Evolutionary conservation across 495 filamentous ascomycete genomes (phyloP).

Genomic region (Cryomyces minteri): DNA sequence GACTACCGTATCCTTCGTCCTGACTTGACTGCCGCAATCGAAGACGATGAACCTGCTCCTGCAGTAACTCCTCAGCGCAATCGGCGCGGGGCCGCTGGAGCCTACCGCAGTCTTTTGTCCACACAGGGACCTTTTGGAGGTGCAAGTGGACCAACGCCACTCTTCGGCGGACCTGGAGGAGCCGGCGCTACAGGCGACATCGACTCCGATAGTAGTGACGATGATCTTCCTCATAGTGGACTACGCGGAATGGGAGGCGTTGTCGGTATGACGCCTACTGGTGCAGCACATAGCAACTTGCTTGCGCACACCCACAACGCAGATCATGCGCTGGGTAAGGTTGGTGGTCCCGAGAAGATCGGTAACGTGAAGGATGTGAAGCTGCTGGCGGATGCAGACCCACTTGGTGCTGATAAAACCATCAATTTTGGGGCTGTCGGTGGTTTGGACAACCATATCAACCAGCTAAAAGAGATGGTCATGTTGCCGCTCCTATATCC

Average conservation of each 20-base stretch:
- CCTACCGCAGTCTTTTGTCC: constrained; percentile 60
- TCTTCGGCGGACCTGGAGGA: constrained; percentile 63
- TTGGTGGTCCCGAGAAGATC: constrained; percentile 52
- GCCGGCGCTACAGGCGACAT: constrained; percentile 57
- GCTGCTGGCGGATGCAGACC: constrained; percentile 76
- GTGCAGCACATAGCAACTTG: constrained; percentile 35
- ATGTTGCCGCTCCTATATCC: constrained; percentile 84
- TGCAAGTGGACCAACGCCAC: constrained; percentile 44
- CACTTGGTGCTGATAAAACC: constrained; percentile 74
- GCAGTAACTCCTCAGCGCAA: constrained; percentile 50
- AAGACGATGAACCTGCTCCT: constrained; percentile 45
- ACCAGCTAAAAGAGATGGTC: constrained; percentile 97
- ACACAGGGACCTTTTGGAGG: constrained; percentile 89
- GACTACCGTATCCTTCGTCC: constrained; percentile 65
- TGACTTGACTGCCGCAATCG: constrained; percentile 45
- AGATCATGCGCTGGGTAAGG: constrained; percentile 35
- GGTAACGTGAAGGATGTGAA: constrained; percentile 77
- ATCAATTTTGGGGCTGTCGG: constrained; percentile 89
- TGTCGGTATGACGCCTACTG: constrained; percentile 57
- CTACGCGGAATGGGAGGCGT: constrained; percentile 35
- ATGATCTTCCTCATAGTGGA: constrained; percentile 48
- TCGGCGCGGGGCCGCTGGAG: constrained; percentile 34
- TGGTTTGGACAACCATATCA: constrained; percentile 77
- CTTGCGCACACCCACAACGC: constrained; percentile 45
- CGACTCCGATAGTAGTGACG: constrained; percentile 93